Evolutionary conservation across 1,284 basidiomycete species (phyloP).

Genomic region (Microbotryum lychnidis-dioicae): DNA sequence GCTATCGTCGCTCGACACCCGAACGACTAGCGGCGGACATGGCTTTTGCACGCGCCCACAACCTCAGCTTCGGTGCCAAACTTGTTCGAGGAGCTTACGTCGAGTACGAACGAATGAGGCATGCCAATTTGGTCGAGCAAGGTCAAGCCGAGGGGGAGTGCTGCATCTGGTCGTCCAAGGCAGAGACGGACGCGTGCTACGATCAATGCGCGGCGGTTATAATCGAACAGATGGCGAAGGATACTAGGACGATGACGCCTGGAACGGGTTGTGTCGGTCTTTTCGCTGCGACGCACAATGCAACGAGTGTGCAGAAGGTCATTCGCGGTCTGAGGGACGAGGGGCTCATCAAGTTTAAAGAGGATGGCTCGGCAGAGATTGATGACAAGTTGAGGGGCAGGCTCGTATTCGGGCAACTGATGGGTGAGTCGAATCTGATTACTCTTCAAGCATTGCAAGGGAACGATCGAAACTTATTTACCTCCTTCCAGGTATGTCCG

Average conservation of each 20-base stretch:
- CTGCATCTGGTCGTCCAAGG: slow-evolving; percentile 60
- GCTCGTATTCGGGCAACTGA: slow-evolving; percentile 33
- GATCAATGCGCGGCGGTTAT: slow-evolving; percentile 59
- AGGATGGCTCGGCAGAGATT: slow-evolving; percentile 19
- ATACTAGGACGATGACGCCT: slow-evolving; percentile 8
- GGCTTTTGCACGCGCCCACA: slow-evolving; percentile 50
- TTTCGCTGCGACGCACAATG: slow-evolving; percentile 34
- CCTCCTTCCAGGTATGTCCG: slow-evolving; percentile 33
- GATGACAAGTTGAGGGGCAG: slow-evolving; percentile 30
- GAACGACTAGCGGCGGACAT: slow-evolving; percentile 12
- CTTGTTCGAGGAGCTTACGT: slow-evolving; percentile 93
- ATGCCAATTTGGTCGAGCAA: slow-evolving; percentile 34
- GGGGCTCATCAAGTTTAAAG: slow-evolving; percentile 19
- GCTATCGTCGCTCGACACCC: slow-evolving; percentile 28
- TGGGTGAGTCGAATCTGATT: slow-evolving; percentile 20
- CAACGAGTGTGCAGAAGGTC: slow-evolving; percentile 28
- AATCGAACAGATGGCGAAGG: slow-evolving; percentile 50
- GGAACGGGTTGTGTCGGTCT: slow-evolving; percentile 15
- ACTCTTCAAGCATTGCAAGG: neutral
- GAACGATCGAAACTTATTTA: neutral
- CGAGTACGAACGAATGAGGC: slow-evolving; percentile 54
- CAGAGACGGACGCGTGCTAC: slow-evolving; percentile 72
- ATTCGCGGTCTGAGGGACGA: slow-evolving; percentile 19
- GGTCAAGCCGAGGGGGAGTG: slow-evolving; percentile 41
- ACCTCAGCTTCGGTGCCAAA: slow-evolving; percentile 82